Percentiles rank a stretch among this genome's conserved stretches.
Evolutionary conservation across 2,329 filamentous ascomycete genomes (phyloP).

Genomic region (Aspergillus neoniger): DNA sequence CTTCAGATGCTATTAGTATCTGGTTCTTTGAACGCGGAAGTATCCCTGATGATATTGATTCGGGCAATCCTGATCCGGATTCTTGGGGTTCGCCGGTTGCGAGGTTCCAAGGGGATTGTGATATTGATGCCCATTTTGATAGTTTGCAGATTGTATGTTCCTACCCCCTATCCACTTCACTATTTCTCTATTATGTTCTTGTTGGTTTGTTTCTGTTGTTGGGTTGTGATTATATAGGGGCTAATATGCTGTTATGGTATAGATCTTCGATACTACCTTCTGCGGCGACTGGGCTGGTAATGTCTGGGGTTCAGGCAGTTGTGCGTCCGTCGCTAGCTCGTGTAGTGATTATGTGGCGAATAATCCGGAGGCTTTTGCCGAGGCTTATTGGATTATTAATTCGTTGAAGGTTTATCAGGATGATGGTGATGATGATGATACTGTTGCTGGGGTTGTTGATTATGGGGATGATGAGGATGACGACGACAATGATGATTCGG

Average conservation of each 20-base stretch:
- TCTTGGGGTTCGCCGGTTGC: constrained; percentile 71
- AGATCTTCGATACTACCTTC: constrained; percentile 72
- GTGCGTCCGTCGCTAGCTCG: constrained; percentile 60
- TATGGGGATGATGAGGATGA: no score
- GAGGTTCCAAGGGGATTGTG: constrained; percentile 68
- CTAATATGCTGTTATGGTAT: not conserved
- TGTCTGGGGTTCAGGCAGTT: constrained; percentile 65
- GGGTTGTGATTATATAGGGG: no score
- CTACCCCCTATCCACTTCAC: not conserved
- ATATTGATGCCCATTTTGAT: constrained; percentile 70
- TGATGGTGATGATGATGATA: not conserved
- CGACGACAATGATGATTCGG: no score
- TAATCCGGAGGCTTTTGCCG: constrained; percentile 68
- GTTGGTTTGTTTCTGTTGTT: no score
- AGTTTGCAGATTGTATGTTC: constrained; percentile 66
- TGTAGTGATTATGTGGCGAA: constrained; percentile 72
- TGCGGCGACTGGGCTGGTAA: constrained; percentile 85
- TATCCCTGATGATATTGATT: constrained; percentile 65
- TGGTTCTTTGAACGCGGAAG: constrained; percentile 77
- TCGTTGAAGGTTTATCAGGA: constrained; percentile 65
- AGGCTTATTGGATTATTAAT: constrained; percentile 78
- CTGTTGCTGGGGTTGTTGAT: not conserved
- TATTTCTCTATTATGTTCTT: no score
- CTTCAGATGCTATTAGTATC: constrained; percentile 67
- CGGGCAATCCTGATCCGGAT: constrained; percentile 63